Percentiles rank a stretch among this genome's conserved stretches.
Evolutionary conservation across 177 flowering plant species (phyloP).

Genomic region (Vitis hybrid): DNA sequence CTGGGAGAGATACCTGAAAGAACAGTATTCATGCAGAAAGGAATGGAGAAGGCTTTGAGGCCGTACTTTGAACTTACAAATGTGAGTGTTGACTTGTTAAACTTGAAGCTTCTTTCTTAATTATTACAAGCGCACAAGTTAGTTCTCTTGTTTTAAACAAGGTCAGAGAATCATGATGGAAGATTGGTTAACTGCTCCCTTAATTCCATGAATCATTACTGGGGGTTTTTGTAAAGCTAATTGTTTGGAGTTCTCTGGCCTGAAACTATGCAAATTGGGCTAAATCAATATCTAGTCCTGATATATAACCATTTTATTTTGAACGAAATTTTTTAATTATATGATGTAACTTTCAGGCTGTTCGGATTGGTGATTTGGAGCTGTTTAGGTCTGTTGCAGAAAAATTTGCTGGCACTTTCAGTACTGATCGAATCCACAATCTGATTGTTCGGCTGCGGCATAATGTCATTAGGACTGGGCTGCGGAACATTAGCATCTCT

Average conservation of each 20-base stretch:
- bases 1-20: constrained; percentile 98
- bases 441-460: constrained; percentile 86
- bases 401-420: constrained; percentile 62
- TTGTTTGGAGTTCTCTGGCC: too few species aligned
- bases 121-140: neutral
- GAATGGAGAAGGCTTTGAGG: constrained; percentile 92
- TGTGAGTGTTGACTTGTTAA: constrained; percentile 46
- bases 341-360: constrained; percentile 60
- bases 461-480: constrained; percentile 92
- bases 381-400: constrained; percentile 71
- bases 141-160: neutral
- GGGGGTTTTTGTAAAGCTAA: too few species aligned
- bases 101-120: neutral
- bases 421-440: constrained; percentile 70
- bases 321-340: neutral
- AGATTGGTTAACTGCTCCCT: too few species aligned
- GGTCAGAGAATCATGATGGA: neutral
- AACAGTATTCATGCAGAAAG: constrained; percentile 93
- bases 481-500: constrained; percentile 89
- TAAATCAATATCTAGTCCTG: too few species aligned
- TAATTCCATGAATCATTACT: too few species aligned
- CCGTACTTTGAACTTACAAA: constrained; percentile 99
- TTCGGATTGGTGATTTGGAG: constrained; percentile 90
- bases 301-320: neutral
- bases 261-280: too few species aligned